Evolutionary conservation across 176 grass and related monocot genomes (phyloP).

Genomic region (Hordeum vulgare): DNA sequence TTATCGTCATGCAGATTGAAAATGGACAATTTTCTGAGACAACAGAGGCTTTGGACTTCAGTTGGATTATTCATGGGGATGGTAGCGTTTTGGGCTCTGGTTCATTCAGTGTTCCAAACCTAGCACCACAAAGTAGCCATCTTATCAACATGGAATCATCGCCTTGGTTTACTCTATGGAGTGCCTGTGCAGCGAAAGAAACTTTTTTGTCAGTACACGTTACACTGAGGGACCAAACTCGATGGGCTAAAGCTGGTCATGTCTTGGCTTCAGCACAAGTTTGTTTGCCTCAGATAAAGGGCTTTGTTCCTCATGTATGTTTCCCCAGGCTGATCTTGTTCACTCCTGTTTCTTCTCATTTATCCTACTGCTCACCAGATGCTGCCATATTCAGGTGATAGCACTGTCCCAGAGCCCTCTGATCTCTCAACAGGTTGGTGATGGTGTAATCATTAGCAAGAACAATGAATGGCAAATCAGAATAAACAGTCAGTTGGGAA

Average conservation of each 20-base stretch:
- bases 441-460: conserved; percentile 56
- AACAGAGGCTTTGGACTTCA: conserved; percentile 69
- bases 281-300: conserved; percentile 53
- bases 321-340: conserved; percentile 15
- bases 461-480: conserved; percentile 64
- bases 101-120: conserved; percentile 43
- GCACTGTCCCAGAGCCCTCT: conserved; percentile 38
- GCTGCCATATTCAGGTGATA: conserved; percentile 47
- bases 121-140: conserved; percentile 58
- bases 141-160: conserved; percentile 56
- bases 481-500: conserved; percentile 70
- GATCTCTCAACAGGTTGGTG: conserved; percentile 34
- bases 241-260: conserved; percentile 69
- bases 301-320: conserved; percentile 53
- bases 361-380: conserved; percentile 6
- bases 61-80: conserved; percentile 76
- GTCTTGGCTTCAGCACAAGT: conserved; percentile 80
- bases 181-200: conserved; percentile 41
- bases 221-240: conserved; percentile 54
- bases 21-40: conserved; percentile 70
- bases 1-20: conserved; percentile 51
- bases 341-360: conserved; percentile 1
- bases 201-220: conserved; percentile 67
- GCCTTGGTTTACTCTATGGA: conserved; percentile 62
- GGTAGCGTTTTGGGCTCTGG: conserved; percentile 61